A percentile compares a stretch with the other conserved stretches of the same genome.
phyloP scores from a whole-genome alignment of 1,284 basidiomycete genomes.

The Cutaneotrichosporon cavernicola region DNA sequence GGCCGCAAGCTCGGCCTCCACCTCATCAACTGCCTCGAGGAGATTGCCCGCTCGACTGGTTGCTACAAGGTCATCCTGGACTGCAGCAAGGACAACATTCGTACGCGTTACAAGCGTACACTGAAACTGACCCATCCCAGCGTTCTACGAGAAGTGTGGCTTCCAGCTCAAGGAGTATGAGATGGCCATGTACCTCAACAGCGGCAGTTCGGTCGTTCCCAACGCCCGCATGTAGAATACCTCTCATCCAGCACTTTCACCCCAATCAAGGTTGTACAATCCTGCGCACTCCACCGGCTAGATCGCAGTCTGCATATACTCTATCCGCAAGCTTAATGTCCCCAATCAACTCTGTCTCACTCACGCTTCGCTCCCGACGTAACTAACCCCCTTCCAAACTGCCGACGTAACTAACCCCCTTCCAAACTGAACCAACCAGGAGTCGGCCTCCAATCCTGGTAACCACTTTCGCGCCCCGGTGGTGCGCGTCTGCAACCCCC shows the following conservation, averaged over 20 bases:
- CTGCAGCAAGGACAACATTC: constrained; percentile 85
- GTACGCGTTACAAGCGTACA: constrained; percentile 57
- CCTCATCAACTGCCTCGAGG: constrained; percentile 79
- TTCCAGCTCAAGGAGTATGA: constrained; percentile 83
- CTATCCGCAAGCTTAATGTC: not conserved
- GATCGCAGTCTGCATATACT: constrained; percentile 3
- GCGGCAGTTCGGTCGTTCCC: not conserved
- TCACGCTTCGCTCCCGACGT: no score
- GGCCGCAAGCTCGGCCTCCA: constrained; percentile 80
- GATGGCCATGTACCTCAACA: constrained; percentile 63
- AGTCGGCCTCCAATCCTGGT: no score
- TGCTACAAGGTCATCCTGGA: constrained; percentile 97
- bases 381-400: no score
- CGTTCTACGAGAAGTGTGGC: constrained; percentile 96
- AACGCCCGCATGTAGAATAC: constrained; percentile 8
- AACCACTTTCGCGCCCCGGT: no score
- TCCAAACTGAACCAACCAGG: no score
- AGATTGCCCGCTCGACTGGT: constrained; percentile 70
- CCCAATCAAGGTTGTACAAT: constrained; percentile 1
- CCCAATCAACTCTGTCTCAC: no score
- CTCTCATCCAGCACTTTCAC: not conserved
- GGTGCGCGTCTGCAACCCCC: no score
- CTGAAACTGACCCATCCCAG: constrained; percentile 55
- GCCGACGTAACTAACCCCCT: no score
- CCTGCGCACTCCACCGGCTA: not conserved